Conservation (phyloP, 1,284 basidiomycete species). For the Tilletia walkeri region DNA sequence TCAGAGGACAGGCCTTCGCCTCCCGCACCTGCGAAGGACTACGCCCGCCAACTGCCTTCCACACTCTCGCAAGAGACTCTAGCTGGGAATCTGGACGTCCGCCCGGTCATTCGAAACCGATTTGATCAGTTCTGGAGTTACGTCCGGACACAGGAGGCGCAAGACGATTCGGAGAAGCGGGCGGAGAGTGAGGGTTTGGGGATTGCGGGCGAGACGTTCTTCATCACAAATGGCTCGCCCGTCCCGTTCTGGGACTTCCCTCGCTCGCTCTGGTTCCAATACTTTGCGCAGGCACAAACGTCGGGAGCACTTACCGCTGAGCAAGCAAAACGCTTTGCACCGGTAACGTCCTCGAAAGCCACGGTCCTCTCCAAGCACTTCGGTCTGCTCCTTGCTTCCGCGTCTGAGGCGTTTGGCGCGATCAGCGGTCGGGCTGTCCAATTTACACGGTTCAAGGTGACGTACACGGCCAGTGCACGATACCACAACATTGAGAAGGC, state of each 20-base stretch:
- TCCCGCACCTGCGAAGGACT: conserved; percentile 43
- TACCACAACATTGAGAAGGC: conserved; percentile 97
- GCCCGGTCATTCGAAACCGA: conserved; percentile 70
- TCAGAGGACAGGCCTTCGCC: conserved; percentile 41
- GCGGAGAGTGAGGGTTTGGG: conserved; percentile 58
- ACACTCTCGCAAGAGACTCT: conserved; percentile 64
- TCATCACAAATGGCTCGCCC: conserved; percentile 96
- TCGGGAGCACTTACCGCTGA: conserved; percentile 33
- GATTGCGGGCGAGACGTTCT: conserved; percentile 91
- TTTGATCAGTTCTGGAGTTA: conserved; percentile 62
- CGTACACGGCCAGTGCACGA: conserved; percentile 65
- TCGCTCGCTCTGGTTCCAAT: conserved; percentile 72
- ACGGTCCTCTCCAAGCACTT: conserved; percentile 42
- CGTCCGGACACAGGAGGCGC: conserved; percentile 20
- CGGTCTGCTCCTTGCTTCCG: conserved; percentile 39
- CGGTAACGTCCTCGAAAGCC: conserved; percentile 29
- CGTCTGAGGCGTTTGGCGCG: conserved; percentile 73
- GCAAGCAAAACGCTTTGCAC: neutral
- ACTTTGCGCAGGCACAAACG: conserved; percentile 31
- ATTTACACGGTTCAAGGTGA: conserved; percentile 84
- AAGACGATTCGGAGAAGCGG: neutral
- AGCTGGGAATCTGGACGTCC: conserved; percentile 60
- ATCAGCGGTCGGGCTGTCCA: conserved; percentile 76
- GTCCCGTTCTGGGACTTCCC: conserved; percentile 95
- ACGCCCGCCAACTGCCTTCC: conserved; percentile 48